Evolutionary conservation across 306 rosid species (phyloP).

Genomic region (Canavalia gladiata): DNA sequence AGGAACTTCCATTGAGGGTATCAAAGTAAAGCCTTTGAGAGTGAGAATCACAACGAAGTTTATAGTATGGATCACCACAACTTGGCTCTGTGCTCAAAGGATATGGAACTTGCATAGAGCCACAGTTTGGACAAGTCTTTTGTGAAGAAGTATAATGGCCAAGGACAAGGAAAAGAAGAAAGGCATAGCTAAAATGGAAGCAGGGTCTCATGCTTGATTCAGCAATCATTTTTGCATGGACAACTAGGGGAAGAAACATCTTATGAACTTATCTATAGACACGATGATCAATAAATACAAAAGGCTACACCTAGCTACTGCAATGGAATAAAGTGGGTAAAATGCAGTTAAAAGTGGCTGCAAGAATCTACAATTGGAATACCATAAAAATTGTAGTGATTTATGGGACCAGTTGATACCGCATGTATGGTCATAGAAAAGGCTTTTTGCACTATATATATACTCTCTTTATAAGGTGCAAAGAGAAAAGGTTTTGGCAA

Average conservation of each 20-base stretch:
- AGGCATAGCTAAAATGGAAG: conserved; percentile 51
- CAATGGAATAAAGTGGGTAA: conserved; percentile 70
- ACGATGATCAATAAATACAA: conserved; percentile 45
- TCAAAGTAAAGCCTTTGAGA: conserved; percentile 65
- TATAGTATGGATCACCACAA: conserved; percentile 77
- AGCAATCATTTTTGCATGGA: conserved; percentile 58
- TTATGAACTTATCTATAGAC: conserved; percentile 44
- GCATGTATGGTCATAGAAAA: conserved; percentile 48
- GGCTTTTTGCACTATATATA: conserved; percentile 45
- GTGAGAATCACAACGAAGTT: conserved; percentile 72
- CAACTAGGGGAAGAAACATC: conserved; percentile 48
- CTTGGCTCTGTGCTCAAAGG: conserved; percentile 77
- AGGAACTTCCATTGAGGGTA: conserved; percentile 80
- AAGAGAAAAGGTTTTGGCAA: conserved; percentile 50
- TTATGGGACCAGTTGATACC: conserved; percentile 69
- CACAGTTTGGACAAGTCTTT: conserved; percentile 84
- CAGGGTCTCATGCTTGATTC: conserved; percentile 47
- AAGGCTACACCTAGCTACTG: conserved; percentile 37
- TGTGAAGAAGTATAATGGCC: conserved; percentile 58
- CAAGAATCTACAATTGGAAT: conserved; percentile 62
- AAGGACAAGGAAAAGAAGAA: conserved; percentile 55
- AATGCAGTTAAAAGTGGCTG: conserved; percentile 52
- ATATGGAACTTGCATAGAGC: conserved; percentile 74
- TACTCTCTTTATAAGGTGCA: conserved; percentile 55
- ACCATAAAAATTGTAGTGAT: conserved; percentile 52